A percentile compares a stretch with the other conserved stretches of the same genome.
These are phyloP conservation scores for Phaeoacremonium minimum DNA, from an alignment of 2,329 filamentous ascomycete species.

Conservation along the genomic window DNA sequence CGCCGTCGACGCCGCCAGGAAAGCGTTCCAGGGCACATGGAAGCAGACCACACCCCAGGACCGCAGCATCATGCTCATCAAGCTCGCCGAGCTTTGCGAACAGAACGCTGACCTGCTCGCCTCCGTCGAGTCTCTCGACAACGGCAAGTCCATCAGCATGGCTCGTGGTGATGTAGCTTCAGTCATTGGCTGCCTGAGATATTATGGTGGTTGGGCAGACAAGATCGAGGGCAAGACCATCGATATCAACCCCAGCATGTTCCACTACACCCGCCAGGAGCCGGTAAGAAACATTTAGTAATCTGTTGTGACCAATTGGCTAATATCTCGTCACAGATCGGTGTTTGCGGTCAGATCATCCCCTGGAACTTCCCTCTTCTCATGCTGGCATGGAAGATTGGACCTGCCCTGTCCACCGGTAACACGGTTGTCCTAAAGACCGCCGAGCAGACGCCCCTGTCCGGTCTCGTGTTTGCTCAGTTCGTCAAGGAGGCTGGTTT, in stretches of 20 bases:
- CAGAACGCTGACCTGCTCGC: constrained; percentile 73
- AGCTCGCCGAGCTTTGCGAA: constrained; percentile 77
- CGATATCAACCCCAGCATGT: constrained; percentile 71
- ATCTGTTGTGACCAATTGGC: neutral
- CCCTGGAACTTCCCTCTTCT: constrained; percentile 71
- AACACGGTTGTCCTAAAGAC: constrained; percentile 60
- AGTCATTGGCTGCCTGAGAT: constrained; percentile 69
- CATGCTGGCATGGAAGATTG: constrained; percentile 72
- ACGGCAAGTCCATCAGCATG: constrained; percentile 76
- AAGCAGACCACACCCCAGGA: constrained; percentile 62
- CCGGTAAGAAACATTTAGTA: constrained; percentile 42
- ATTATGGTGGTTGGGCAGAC: constrained; percentile 88
- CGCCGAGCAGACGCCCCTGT: constrained; percentile 58
- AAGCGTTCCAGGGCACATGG: constrained; percentile 77
- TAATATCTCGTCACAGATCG: constrained; percentile 39
- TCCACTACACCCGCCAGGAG: constrained; percentile 80
- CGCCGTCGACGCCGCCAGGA: constrained; percentile 80
- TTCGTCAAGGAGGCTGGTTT: constrained; percentile 69
- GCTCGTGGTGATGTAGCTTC: constrained; percentile 70
- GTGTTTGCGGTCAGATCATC: constrained; percentile 78
- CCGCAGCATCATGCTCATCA: constrained; percentile 66
- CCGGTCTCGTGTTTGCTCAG: constrained; percentile 55
- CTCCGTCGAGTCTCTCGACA: constrained; percentile 81
- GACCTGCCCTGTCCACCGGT: constrained; percentile 58
- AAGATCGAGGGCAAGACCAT: constrained; percentile 88